A percentile compares a stretch with the other conserved stretches of the same genome.
These are phyloP conservation scores for Lactifluus volemus DNA, from an alignment of 768 basidiomycete species.

Conservation along the genomic window DNA sequence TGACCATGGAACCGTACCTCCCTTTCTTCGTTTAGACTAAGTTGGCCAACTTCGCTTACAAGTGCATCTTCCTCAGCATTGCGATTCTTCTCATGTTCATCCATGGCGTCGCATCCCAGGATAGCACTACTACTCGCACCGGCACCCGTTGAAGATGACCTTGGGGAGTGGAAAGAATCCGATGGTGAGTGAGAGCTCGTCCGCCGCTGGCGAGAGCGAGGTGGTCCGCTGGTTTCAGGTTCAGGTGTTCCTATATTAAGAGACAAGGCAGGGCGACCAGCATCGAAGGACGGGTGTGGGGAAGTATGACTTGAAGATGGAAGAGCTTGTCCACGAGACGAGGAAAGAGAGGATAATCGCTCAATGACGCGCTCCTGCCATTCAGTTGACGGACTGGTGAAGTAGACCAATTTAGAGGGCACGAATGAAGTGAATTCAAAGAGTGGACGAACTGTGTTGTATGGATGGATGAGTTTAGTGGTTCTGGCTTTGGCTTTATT, in stretches of 20 bases:
- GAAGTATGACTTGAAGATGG: conserved; percentile 18
- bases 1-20: conserved; percentile 85
- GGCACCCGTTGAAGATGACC: conserved; percentile 12
- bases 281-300: neutral
- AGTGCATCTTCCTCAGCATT: conserved; percentile 36
- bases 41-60: conserved; percentile 70
- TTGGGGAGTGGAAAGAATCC: conserved; percentile 7
- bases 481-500: conserved; percentile 18
- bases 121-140: conserved; percentile 3
- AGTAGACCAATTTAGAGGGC: neutral
- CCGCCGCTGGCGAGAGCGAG: conserved; percentile 14
- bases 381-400: conserved; percentile 64
- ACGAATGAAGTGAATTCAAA: neutral
- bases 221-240: conserved; percentile 7
- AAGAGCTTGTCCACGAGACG: conserved; percentile 21
- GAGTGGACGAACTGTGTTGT: conserved; percentile 50
- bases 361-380: conserved; percentile 66
- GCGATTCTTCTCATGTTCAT: conserved; percentile 20
- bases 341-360: conserved; percentile 25
- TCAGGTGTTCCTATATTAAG: conserved; percentile 1
- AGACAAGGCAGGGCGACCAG: conserved; percentile 9
- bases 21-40: conserved; percentile 80
- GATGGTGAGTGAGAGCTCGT: conserved; percentile 7
- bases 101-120: conserved; percentile 5
- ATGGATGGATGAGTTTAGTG: conserved; percentile 22